Evolutionary conservation across 148 eudicot genomes (phyloP), one percentile per base, ranked within the genome.

Genomic region (Dysphania ambrosioides): DNA sequence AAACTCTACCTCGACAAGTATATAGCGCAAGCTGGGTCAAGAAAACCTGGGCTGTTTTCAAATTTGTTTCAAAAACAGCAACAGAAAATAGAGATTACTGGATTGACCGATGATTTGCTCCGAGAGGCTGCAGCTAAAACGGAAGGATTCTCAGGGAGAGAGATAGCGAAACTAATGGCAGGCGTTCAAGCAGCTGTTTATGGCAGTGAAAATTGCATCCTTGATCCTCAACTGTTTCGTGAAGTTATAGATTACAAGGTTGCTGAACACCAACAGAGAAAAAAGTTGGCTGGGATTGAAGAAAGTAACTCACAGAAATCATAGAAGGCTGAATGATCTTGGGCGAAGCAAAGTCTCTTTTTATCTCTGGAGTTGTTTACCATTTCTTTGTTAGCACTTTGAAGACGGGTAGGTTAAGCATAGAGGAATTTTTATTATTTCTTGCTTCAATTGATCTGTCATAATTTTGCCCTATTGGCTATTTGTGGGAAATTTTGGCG

Each of bases 211-310:
- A 81, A 85, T 60, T 96, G 97, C 72, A 83, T 89, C 31, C 87
- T 96, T 78, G 95, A 96, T 74, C 79, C 95, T 4, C 89, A 79
- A 55, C 76, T 96, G 75, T 96, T 96, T 40, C 85, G 97, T 21
- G 97, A 96, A 78, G 99, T 96, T 59, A 93, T 96, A 23, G 99
- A 96, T 80, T 96, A 92, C 83, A 96, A 96, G 78, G 97, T 90
- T 74, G 97, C 97, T 23, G 99, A 92, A 78, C 99, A 96, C 80
- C 97, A 96, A 64, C 99, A 96, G 78, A 85, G 97, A 72, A 83
- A 79, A 82, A 90, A 87, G 79, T 71, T 94, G 74, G 95, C 93
- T 38, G 87, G 53, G 41, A 26, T 75, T 40, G 90, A 77, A 40
- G 83, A 75, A 40, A 75, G 44, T 23, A 70, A 51, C 72, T 12